Conservation (phyloP, 2,329 filamentous ascomycete species). For the Venturia effusa region DNA sequence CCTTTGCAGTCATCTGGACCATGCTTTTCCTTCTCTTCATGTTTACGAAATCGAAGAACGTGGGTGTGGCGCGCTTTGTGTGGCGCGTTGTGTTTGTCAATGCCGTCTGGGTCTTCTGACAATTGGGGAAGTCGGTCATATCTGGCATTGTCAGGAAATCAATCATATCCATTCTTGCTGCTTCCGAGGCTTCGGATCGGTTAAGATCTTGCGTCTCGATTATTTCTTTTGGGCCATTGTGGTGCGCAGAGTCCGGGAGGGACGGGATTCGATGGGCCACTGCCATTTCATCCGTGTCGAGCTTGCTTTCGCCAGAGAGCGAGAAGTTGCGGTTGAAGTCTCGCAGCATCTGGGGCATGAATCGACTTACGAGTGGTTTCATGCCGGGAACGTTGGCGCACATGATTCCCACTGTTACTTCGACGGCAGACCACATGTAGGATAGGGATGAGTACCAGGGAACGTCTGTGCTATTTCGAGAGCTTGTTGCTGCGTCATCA, state of each 20-base stretch:
- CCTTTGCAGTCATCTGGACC: conserved; percentile 49
- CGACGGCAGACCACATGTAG: conserved; percentile 88
- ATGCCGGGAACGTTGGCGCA: conserved; percentile 87
- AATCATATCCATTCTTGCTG: conserved; percentile 33
- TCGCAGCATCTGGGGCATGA: conserved; percentile 46
- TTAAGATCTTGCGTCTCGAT: neutral
- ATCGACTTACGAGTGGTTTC: conserved; percentile 67
- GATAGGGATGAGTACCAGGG: conserved; percentile 68
- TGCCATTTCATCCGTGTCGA: conserved; percentile 9
- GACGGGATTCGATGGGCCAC: conserved; percentile 16
- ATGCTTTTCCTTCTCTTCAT: conserved; percentile 60
- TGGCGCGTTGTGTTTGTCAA: conserved; percentile 28
- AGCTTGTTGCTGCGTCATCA: conserved; percentile 17
- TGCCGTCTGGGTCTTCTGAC: conserved; percentile 17
- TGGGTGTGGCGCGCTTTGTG: conserved; percentile 27
- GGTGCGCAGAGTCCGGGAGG: neutral
- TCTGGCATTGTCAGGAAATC: conserved; percentile 44
- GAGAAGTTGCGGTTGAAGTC: conserved; percentile 21
- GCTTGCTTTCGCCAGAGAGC: neutral
- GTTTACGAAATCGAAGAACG: conserved; percentile 70
- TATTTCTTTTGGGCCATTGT: neutral
- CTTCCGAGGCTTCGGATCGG: neutral
- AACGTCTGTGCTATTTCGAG: conserved; percentile 38
- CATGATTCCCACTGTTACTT: conserved; percentile 82
- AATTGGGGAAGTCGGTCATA: conserved; percentile 26